Base-by-base conservation (phyloP, 345 rosid species). In the Draba incana region DNA sequence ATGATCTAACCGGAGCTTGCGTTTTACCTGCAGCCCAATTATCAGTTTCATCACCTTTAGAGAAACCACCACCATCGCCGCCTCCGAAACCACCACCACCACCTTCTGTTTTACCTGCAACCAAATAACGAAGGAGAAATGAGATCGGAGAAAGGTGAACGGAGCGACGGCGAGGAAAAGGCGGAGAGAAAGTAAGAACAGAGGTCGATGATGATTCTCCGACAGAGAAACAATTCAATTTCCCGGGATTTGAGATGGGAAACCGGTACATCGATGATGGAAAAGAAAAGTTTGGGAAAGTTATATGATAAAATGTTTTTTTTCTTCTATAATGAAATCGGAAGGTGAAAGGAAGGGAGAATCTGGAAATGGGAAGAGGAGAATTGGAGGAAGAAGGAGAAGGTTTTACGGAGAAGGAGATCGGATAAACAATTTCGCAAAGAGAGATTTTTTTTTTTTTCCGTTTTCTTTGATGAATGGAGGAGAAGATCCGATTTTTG, bases 21-120 rank as follows among this genome's bases (percentile, higher is more conserved):
- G 74, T 89, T 79, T 88, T 94, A 28, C 82, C 85, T 47, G 74
- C 38, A 16, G 80, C 77, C 99, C 99, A 94, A 65, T 83, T 87
- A 81, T 91, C 96, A 14, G 75, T 85, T 52, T 81, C 99, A 63
- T 94, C 99, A 28, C 97, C 92, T 72, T 85, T 85, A 24, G 99
- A 91, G 63, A 70, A 76, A 2, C 88, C 86, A 31, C 30, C 56
- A 1, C 59, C 49, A 0, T 25, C 37, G 14, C 50, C 11, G 10
- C 51, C 51, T 35, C 38, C 38, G 10, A 31, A 11, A 5, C 71
- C 49, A 4, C 80, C 82, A 1, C 57, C 86, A 48, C 78, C 20
- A 20, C 20, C 20, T 20, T 20, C 20, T 20, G 20, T 20, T 20
- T 20, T 20, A 20, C 20, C 20, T 20, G 20, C 20, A 20, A 20